Evolutionary conservation across 78 protist species (phyloP).

Genomic region (Guillardia theta): DNA sequence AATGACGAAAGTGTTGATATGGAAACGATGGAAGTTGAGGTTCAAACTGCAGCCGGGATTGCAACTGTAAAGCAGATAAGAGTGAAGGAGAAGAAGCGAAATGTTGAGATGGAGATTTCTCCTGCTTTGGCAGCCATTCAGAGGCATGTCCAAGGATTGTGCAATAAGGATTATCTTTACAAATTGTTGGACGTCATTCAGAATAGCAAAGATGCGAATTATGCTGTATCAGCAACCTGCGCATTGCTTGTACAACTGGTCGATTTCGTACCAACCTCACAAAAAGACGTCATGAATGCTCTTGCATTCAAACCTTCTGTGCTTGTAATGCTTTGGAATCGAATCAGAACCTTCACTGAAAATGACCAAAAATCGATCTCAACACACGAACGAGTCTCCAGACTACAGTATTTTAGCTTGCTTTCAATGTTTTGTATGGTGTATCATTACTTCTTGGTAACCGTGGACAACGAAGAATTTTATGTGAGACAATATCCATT

Average conservation of each 20-base stretch:
- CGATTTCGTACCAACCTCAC: background rate
- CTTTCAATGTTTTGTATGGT: background rate
- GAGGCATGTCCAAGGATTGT: background rate
- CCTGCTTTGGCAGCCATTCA: no score
- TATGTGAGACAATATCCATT: background rate
- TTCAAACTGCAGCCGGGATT: no score
- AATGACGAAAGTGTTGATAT: no score
- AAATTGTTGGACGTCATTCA: background rate
- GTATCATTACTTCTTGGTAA: background rate
- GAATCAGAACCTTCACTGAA: no score
- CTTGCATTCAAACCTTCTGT: slow-evolving; percentile 18
- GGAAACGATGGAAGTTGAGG: no score
- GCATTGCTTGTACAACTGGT: background rate
- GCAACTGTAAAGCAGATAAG: no score
- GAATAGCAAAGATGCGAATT: no score
- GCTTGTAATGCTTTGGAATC: background rate
- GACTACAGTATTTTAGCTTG: no score
- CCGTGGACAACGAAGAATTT: background rate
- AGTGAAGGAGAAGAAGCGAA: no score
- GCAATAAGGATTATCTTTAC: background rate
- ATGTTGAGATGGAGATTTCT: no score
- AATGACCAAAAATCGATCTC: no score
- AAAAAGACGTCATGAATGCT: background rate
- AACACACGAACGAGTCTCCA: no score
- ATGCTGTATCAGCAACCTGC: background rate